phyloP scores from a whole-genome alignment of 2,329 filamentous ascomycete species.

The Cryphonectria nitschkei region DNA sequence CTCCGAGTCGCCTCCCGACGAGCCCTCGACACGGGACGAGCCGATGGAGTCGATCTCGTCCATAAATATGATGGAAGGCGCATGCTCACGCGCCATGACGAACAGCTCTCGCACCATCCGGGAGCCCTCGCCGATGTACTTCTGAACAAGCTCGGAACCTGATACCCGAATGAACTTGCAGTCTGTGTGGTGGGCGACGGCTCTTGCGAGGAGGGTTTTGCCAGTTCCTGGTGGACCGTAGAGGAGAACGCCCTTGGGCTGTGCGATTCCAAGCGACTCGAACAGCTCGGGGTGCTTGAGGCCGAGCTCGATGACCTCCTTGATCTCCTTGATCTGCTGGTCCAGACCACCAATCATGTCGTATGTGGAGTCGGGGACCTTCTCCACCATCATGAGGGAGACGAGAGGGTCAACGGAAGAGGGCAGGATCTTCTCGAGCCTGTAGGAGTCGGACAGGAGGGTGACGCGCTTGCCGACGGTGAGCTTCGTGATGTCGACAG shows the following conservation, averaged over 20 bases:
- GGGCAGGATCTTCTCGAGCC: conserved; percentile 96
- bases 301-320: conserved; percentile 98
- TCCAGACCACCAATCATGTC: conserved; percentile 99
- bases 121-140: conserved; percentile 98
- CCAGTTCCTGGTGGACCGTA: conserved; percentile 97
- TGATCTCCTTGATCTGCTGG: conserved; percentile 99
- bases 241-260: conserved; percentile 94
- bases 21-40: conserved; percentile 93
- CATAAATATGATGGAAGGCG: conserved; percentile 99
- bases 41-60: conserved; percentile 99
- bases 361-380: conserved; percentile 99
- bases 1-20: conserved; percentile 93
- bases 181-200: conserved; percentile 96
- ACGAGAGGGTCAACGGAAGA: conserved; percentile 98
- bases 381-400: conserved; percentile 99
- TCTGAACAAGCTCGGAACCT: conserved; percentile 94
- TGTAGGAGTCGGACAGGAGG: conserved; percentile 95
- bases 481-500: conserved; percentile 92
- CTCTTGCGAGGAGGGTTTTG: conserved; percentile 92
- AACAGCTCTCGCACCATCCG: conserved; percentile 99
- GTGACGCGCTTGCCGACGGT: conserved; percentile 97
- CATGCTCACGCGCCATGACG: conserved; percentile 98
- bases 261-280: conserved; percentile 97
- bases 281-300: conserved; percentile 98
- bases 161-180: conserved; percentile 99